Percentiles rank a stretch among this genome's conserved stretches.
phyloP scores from a whole-genome alignment of 306 rosid genomes.

The Quercus bicolor region DNA sequence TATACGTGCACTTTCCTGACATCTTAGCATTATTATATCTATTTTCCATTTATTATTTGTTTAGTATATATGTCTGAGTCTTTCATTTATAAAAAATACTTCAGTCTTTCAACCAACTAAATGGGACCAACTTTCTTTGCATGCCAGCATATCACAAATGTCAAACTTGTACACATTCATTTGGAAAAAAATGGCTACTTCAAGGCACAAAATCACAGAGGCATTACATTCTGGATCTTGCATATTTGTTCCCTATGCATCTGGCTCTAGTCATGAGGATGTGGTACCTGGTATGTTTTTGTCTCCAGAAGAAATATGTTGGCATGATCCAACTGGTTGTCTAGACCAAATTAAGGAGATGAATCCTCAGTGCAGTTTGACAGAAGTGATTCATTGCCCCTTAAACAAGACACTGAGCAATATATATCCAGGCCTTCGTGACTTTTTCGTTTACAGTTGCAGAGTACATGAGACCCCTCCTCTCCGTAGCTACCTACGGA shows the following conservation, averaged over 20 bases:
- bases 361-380: constrained; percentile 33
- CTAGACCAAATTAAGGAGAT: constrained; percentile 45
- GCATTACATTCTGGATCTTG: constrained; percentile 62
- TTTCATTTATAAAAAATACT: not conserved
- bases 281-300: constrained; percentile 62
- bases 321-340: constrained; percentile 75
- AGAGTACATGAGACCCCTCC: constrained; percentile 68
- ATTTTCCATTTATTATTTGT: not conserved
- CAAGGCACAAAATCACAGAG: constrained; percentile 54
- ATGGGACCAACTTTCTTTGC: constrained; percentile 8
- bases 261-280: constrained; percentile 46
- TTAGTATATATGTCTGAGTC: not conserved
- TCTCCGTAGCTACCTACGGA: constrained; percentile 66
- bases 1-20: too few relatives aligned
- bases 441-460: constrained; percentile 70
- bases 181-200: constrained; percentile 72
- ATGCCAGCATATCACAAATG: constrained; percentile 70
- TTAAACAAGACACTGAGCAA: constrained; percentile 52
- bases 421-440: constrained; percentile 69
- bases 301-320: constrained; percentile 60
- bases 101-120: not conserved
- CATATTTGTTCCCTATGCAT: constrained; percentile 63
- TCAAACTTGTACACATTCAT: constrained; percentile 66
- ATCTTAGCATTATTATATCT: not conserved
- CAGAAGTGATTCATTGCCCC: constrained; percentile 25